Conservation (phyloP, 108 stramenopile species). For the Parmales sp. region DNA sequence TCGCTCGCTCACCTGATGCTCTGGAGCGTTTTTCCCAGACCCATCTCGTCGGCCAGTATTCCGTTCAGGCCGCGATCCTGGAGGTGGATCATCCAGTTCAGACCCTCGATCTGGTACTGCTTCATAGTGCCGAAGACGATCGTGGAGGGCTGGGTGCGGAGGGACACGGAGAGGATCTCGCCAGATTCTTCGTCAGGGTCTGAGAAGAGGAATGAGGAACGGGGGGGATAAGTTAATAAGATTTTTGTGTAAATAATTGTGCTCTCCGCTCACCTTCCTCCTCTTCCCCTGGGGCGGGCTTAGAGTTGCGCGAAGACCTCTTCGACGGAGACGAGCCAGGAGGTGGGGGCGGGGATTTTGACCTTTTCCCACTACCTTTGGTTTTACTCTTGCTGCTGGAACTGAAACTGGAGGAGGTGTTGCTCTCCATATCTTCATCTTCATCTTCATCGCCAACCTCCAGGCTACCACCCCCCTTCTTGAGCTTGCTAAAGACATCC, state of each 20-base stretch:
- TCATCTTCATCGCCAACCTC: not conserved
- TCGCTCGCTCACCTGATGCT: slow-evolving; percentile 62
- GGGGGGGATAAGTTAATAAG: not conserved
- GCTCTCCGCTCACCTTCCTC: slow-evolving; percentile 12
- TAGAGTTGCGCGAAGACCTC: not conserved
- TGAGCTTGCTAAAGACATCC: slow-evolving; percentile 84
- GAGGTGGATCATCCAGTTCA: slow-evolving; percentile 97
- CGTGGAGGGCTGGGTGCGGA: slow-evolving; percentile 74
- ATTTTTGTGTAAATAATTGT: not conserved
- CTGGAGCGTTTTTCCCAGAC: slow-evolving; percentile 88
- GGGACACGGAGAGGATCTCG: slow-evolving; percentile 58
- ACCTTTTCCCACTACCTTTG: slow-evolving; percentile 2
- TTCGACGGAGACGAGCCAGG: too few relatives aligned
- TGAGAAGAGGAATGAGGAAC: not conserved
- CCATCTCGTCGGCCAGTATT: slow-evolving; percentile 97
- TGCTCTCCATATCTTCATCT: slow-evolving; percentile 21
- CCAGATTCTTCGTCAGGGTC: slow-evolving; percentile 11
- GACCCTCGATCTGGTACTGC: slow-evolving; percentile 84
- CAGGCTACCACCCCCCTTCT: slow-evolving; percentile 23
- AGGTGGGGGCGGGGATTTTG: not conserved
- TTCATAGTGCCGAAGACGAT: slow-evolving; percentile 77
- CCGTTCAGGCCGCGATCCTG: slow-evolving; percentile 84
- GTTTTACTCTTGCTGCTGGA: slow-evolving; percentile 34
- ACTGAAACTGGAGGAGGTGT: slow-evolving; percentile 10
- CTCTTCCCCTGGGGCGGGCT: slow-evolving; percentile 14